phyloP scores from a whole-genome alignment of 768 basidiomycete genomes.

The Suillus weaverae region DNA sequence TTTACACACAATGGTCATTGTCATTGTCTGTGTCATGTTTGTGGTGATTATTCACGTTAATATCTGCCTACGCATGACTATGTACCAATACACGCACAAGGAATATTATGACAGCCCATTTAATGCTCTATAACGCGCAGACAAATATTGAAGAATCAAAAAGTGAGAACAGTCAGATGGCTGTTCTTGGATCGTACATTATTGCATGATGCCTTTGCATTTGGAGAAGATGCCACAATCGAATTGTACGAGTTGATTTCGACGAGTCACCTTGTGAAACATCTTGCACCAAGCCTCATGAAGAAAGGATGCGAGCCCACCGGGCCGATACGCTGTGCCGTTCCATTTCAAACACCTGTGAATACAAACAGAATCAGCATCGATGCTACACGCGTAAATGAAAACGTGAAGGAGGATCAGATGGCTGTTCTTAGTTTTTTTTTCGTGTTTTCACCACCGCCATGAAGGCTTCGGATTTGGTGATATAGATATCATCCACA shows the following conservation, averaged over 20 bases:
- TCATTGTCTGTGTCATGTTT: background rate
- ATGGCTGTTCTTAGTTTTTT: slow-evolving; percentile 37
- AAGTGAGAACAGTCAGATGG: background rate
- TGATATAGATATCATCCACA: slow-evolving; percentile 10
- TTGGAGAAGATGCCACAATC: background rate
- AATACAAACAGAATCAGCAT: background rate
- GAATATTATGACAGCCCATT: background rate
- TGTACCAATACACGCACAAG: background rate
- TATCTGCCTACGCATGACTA: background rate
- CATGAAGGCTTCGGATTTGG: slow-evolving; percentile 27
- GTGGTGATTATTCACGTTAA: background rate
- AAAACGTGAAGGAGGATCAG: slow-evolving; percentile 19
- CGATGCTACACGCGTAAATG: background rate
- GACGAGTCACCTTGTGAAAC: background rate
- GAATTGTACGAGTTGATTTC: background rate
- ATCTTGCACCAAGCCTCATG: background rate
- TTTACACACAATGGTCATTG: background rate
- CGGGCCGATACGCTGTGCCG: background rate
- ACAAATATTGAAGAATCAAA: background rate
- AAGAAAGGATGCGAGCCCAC: background rate
- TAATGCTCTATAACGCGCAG: background rate
- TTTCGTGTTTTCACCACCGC: slow-evolving; percentile 31
- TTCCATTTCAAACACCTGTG: background rate
- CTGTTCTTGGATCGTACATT: background rate
- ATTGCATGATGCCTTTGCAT: background rate